Evolutionary conservation across 2,329 filamentous ascomycete genomes (phyloP).

Genomic region (Colletotrichum spaethianum): DNA sequence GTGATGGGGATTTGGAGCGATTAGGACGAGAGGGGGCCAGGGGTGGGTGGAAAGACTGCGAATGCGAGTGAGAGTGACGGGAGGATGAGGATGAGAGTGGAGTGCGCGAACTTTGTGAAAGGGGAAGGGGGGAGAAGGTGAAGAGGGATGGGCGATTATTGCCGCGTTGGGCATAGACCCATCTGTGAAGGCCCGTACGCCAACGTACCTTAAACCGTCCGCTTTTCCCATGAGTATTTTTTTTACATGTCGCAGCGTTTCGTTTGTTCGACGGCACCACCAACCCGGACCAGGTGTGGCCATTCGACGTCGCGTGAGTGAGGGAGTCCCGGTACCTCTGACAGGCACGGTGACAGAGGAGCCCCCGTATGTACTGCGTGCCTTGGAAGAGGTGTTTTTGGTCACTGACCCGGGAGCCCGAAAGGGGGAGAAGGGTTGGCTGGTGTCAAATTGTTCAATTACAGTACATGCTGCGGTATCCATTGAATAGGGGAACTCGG

Average conservation of each 20-base stretch:
- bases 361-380: background rate
- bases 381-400: too few species aligned
- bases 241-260: background rate
- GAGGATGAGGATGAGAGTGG: background rate
- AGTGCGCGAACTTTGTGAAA: background rate
- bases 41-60: background rate
- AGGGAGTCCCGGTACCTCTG: background rate
- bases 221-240: background rate
- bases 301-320: background rate
- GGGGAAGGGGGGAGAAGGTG: background rate
- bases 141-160: background rate
- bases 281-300: background rate
- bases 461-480: background rate
- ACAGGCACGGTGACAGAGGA: background rate
- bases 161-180: background rate
- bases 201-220: background rate
- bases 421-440: too few species aligned
- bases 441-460: background rate
- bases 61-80: background rate
- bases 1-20: constrained; percentile 17
- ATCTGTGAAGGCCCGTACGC: background rate
- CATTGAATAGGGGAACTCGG: background rate
- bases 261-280: background rate
- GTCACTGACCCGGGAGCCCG: too few species aligned
- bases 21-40: background rate